These are phyloP conservation scores for Jackrogersella minutella DNA, from an alignment of 495 filamentous ascomycete species.

Conservation along the genomic window DNA sequence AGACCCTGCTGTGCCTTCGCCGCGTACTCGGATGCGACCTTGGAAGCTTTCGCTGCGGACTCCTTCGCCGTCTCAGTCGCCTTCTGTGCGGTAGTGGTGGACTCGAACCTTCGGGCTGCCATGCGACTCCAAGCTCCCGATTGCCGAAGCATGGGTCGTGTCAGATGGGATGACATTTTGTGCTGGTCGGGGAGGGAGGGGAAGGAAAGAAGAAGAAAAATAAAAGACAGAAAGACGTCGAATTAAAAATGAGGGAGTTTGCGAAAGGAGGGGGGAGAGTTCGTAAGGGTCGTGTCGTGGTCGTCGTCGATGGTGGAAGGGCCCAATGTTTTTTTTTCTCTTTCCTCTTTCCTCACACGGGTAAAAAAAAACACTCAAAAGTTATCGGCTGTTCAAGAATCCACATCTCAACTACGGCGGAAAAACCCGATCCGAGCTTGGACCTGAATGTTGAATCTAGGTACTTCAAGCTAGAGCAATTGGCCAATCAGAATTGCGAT, in stretches of 20 bases:
- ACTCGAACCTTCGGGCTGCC: constrained; percentile 59
- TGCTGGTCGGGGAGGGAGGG: background rate
- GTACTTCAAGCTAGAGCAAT: constrained; percentile 19
- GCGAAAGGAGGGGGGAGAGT: constrained; percentile 11
- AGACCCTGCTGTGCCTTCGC: constrained; percentile 87
- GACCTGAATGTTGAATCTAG: constrained; percentile 24
- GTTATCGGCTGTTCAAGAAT: constrained; percentile 39
- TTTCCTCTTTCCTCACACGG: constrained; percentile 13
- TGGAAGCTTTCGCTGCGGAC: constrained; percentile 41
- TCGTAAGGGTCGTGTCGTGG: constrained; percentile 30
- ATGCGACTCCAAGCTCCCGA: constrained; percentile 51
- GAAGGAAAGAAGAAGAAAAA: constrained; percentile 36
- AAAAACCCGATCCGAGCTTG: constrained; percentile 48
- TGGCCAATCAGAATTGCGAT: constrained; percentile 36
- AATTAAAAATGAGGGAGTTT: constrained; percentile 3
- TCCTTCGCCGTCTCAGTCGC: constrained; percentile 32
- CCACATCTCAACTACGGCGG: constrained; percentile 33
- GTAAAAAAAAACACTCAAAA: constrained; percentile 48
- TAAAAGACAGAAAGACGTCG: background rate
- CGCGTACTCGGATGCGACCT: constrained; percentile 71
- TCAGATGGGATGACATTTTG: constrained; percentile 43
- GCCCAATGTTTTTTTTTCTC: background rate
- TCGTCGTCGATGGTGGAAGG: background rate
- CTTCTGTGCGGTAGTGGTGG: constrained; percentile 51
- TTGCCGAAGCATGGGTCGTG: constrained; percentile 49